Evolutionary conservation across 257 asterid genomes (phyloP), one percentile per base, ranked within the genome.

Genomic region (Apocynum venetum): DNA sequence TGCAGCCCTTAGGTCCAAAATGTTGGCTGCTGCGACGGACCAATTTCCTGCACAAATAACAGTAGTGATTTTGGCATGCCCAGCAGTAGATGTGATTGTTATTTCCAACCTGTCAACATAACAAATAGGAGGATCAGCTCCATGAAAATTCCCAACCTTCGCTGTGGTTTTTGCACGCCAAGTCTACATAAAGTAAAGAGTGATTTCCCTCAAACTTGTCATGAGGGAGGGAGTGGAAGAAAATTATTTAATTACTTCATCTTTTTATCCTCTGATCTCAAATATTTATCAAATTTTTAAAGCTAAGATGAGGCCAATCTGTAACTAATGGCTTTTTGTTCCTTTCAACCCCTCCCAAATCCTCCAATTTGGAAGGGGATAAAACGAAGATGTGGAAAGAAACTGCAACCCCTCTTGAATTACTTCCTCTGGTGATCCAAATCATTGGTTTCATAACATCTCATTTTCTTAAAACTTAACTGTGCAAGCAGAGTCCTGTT

Each of bases 31-130:
- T 74, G 60, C 93, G 95, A 51, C 82, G 84, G 76, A 94, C 97
- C 85, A 76, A 80, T 88, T 89, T 89, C 81, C 81, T 80, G 70
- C 98, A 94, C 59, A 89, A 79, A 83, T 92, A 89, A 87, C 98
- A 94, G 63, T 92, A 89, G 79, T 94, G 98, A 78, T 80, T 91
- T 85, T 90, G 96, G 83, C 97, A 92, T 66, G 96, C 91, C 98
- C 98, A 92, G 71, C 97, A 94, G 80, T 87, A 89, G 7, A 94
- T 86, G 88, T 94, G 98, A 64, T 94, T 92, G 89, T 94, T 94
- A 79, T 91, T 91, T 5, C 87, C 88, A 71, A 78, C 83, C 98
- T 94, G 89, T 71, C 73, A 75, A 8, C 3, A 61, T 10, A 49
- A 12, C 11, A 40, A 36, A 68, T 15, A 25, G 66, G 67, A 56